phyloP scores from a whole-genome alignment of 164 flowering plant genomes.

The Annona squamosa region DNA sequence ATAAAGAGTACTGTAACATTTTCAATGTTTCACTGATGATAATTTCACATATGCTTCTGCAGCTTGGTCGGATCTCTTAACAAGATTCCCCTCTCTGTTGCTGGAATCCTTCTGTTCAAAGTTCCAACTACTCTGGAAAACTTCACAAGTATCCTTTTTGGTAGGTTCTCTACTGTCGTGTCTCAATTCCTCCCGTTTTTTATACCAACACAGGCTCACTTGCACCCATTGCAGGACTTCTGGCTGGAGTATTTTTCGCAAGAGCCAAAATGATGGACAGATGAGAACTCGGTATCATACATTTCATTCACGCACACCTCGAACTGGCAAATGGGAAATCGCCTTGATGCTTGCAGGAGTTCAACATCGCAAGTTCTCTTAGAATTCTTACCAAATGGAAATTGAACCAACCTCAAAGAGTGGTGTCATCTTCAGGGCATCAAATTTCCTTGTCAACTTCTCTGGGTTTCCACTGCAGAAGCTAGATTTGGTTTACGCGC shows the following conservation, averaged over 20 bases:
- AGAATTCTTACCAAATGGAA: background rate
- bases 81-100: conserved; percentile 87
- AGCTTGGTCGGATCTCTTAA: conserved; percentile 96
- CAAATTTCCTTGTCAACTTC: background rate
- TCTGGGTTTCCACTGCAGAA: background rate
- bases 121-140: conserved; percentile 96
- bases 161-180: conserved; percentile 29
- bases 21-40: background rate
- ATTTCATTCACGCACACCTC: background rate
- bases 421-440: background rate
- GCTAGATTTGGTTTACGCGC: background rate
- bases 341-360: background rate
- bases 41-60: conserved; percentile 17
- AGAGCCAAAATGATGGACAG: conserved; percentile 69
- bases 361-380: background rate
- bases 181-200: too few species aligned
- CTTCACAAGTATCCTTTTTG: conserved; percentile 82
- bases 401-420: background rate
- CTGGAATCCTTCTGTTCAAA: conserved; percentile 79
- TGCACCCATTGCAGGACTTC: conserved; percentile 43
- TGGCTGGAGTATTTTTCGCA: conserved; percentile 91
- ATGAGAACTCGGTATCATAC: conserved; percentile 20
- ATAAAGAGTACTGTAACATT: background rate
- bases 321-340: background rate
- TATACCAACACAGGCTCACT: background rate